Conservation (phyloP, 805 yeast species). For the Saccharomycopsis sp. region DNA sequence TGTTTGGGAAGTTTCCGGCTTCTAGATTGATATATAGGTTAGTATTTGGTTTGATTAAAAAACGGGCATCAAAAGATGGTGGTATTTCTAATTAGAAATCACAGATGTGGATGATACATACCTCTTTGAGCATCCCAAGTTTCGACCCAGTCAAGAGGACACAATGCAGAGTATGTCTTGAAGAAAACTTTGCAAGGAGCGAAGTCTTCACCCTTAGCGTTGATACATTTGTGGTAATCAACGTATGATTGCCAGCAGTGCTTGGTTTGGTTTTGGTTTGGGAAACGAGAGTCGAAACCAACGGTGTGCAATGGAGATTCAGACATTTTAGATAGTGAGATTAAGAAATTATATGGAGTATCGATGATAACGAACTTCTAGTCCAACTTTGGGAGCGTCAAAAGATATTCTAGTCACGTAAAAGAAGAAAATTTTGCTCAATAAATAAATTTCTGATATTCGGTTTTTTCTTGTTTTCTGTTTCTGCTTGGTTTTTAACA, state of each 20-base stretch:
- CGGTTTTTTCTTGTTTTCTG: neutral
- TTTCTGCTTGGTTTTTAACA: neutral
- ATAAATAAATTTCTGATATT: neutral
- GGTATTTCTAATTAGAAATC: conserved; percentile 32
- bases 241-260: conserved; percentile 98
- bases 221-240: conserved; percentile 96
- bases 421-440: conserved; percentile 3
- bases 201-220: conserved; percentile 95
- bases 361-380: neutral
- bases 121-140: conserved; percentile 83
- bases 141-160: conserved; percentile 81
- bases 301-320: conserved; percentile 51
- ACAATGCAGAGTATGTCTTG: conserved; percentile 80
- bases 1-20: conserved; percentile 50
- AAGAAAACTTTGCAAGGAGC: conserved; percentile 95
- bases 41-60: neutral
- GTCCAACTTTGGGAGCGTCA: neutral
- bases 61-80: conserved; percentile 31
- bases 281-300: conserved; percentile 90
- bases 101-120: conserved; percentile 4
- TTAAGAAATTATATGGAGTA: neutral
- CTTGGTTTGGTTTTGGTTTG: conserved; percentile 94
- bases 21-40: conserved; percentile 24
- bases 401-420: neutral
- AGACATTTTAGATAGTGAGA: conserved; percentile 26